These are phyloP conservation scores for Oehlia diaphana DNA, from an alignment of 192 early-diverging fungal species.

Conservation along the genomic window DNA sequence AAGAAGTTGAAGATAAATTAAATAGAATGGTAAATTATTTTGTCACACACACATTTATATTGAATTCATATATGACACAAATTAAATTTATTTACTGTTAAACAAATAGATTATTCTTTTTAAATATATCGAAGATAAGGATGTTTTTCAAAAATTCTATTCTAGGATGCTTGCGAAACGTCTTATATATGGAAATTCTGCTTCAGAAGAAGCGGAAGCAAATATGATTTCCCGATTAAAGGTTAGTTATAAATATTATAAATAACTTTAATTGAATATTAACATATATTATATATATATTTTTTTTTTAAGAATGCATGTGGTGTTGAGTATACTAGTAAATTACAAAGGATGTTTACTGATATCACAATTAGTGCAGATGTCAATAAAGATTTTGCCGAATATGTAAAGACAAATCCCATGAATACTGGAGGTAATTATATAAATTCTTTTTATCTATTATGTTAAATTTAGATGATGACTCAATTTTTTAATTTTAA, in stretches of 20 bases:
- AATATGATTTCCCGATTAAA: conserved; percentile 82
- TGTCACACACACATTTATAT: not conserved
- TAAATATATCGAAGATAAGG: conserved; percentile 89
- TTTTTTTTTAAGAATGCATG: conserved; percentile 57
- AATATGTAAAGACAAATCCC: conserved; percentile 40
- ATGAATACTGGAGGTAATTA: conserved; percentile 51
- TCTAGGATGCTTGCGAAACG: conserved; percentile 80
- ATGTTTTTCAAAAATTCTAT: conserved; percentile 92
- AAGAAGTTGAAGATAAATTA: conserved; percentile 70
- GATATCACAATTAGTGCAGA: conserved; percentile 79
- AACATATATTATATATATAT: not conserved
- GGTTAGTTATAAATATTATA: conserved; percentile 33
- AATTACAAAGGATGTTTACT: conserved; percentile 86
- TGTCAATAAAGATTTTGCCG: conserved; percentile 55
- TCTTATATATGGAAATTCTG: conserved; percentile 68
- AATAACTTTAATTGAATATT: not conserved
- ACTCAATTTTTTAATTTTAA: no score
- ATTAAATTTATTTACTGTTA: not conserved
- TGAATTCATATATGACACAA: no score
- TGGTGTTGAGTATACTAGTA: conserved; percentile 83
- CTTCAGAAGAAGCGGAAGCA: conserved; percentile 77
- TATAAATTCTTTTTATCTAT: not conserved
- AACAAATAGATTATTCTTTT: conserved; percentile 64
- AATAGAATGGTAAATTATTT: conserved; percentile 49
- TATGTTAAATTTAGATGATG: not conserved